phyloP scores from a whole-genome alignment of 2,329 filamentous ascomycete species.

The Arthroderma sp. region DNA sequence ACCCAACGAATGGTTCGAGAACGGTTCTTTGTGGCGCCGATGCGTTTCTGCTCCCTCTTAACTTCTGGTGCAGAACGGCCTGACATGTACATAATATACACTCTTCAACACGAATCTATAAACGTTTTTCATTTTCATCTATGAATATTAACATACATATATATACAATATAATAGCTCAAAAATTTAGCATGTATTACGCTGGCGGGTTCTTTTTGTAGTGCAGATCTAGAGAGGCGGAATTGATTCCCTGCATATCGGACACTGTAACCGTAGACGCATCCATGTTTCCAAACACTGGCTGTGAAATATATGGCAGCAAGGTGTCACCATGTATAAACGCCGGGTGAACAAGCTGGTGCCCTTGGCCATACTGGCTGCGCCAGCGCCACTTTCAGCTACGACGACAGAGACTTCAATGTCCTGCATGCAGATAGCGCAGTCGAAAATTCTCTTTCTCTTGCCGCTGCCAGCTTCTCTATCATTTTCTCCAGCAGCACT shows the following conservation, averaged over 20 bases:
- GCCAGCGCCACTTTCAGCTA: slow-evolving; percentile 28
- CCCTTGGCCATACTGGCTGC: slow-evolving; percentile 34
- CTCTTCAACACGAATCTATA: too few species aligned
- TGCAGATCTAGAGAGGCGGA: slow-evolving; percentile 53
- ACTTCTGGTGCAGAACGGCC: too few species aligned
- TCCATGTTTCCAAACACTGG: slow-evolving; percentile 85
- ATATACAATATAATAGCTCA: too few species aligned
- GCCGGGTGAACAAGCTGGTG: slow-evolving; percentile 59
- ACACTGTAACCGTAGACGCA: slow-evolving; percentile 84
- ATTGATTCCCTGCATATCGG: slow-evolving; percentile 86
- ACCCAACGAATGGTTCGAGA: too few species aligned
- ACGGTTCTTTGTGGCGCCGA: too few species aligned
- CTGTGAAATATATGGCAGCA: slow-evolving; percentile 95
- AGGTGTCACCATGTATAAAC: slow-evolving; percentile 92
- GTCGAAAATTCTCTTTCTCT: slow-evolving; percentile 55
- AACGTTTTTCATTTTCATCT: too few species aligned
- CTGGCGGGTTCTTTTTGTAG: not conserved
- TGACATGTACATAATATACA: too few species aligned
- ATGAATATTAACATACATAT: too few species aligned
- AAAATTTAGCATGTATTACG: too few species aligned
- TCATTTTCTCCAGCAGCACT: slow-evolving; percentile 21
- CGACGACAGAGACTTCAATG: slow-evolving; percentile 73
- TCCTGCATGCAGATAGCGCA: slow-evolving; percentile 91
- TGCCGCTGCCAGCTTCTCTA: slow-evolving; percentile 27
- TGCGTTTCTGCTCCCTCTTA: too few species aligned